Conservation (phyloP, 331 rosid species). For the Malus hybrid region DNA sequence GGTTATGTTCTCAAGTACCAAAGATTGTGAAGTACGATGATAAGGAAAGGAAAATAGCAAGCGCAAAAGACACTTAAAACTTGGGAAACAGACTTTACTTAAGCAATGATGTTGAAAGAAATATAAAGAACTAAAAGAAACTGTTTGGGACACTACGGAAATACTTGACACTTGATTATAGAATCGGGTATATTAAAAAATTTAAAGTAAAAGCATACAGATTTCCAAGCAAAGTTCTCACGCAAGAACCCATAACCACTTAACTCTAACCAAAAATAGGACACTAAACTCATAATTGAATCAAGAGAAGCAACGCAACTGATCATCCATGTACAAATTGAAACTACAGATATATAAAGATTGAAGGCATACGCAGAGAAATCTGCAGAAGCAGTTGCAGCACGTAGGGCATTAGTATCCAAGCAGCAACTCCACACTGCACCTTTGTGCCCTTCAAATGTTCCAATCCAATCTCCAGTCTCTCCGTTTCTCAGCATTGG, state of each 20-base stretch:
- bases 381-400: conserved; percentile 98
- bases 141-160: neutral
- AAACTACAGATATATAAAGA: neutral
- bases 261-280: neutral
- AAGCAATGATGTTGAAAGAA: neutral
- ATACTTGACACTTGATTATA: no score
- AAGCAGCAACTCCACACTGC: conserved; percentile 99
- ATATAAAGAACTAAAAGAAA: neutral
- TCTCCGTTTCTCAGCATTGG: conserved; percentile 99
- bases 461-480: conserved; percentile 99
- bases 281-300: neutral
- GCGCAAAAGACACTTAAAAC: neutral
- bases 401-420: conserved; percentile 91
- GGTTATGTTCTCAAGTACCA: no score
- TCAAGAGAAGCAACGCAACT: neutral
- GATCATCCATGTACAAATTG: neutral
- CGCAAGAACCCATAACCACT: no score
- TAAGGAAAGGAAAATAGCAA: neutral
- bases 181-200: no score
- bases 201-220: no score
- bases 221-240: no score
- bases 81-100: neutral
- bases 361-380: conserved; percentile 68
- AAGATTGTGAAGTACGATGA: no score
- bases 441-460: conserved; percentile 98